These are phyloP conservation scores for Kwoniella sp. DNA, from an alignment of 768 basidiomycete genomes.

Conservation along the genomic window DNA sequence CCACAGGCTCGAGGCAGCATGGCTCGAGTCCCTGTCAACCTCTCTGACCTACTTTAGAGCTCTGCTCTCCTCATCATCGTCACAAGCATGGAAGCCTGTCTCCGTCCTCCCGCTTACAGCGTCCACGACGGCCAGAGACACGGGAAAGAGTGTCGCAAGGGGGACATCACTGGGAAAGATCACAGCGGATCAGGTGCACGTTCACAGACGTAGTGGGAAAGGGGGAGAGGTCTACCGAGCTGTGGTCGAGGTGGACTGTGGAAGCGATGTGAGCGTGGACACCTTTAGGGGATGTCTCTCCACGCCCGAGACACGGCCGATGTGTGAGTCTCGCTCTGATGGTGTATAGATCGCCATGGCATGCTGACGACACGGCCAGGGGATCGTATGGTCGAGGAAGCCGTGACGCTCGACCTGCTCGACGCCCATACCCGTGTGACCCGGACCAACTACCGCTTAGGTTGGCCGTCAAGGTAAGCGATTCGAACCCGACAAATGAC, in stretches of 20 bases:
- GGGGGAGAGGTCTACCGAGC: conserved; percentile 76
- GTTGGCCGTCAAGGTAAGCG: conserved; percentile 93
- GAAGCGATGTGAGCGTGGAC: conserved; percentile 56
- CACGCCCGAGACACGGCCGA: conserved; percentile 80
- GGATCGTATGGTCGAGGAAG: conserved; percentile 88
- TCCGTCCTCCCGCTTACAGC: conserved; percentile 31
- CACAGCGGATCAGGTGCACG: conserved; percentile 66
- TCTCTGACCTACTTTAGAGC: conserved; percentile 75
- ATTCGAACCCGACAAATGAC: background rate
- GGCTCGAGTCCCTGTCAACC: conserved; percentile 68
- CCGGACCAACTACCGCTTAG: conserved; percentile 85
- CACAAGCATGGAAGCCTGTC: conserved; percentile 77
- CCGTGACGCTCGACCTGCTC: conserved; percentile 75
- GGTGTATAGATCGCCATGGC: too few relatives aligned
- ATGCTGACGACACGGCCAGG: conserved; percentile 44
- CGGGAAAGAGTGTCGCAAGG: conserved; percentile 60
- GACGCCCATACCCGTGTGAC: conserved; percentile 79
- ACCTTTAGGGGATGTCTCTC: conserved; percentile 77
- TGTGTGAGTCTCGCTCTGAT: conserved; percentile 35
- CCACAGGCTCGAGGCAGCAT: conserved; percentile 70
- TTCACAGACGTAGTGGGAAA: conserved; percentile 69
- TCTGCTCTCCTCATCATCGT: conserved; percentile 65
- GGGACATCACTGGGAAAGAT: conserved; percentile 57
- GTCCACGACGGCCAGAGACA: conserved; percentile 37
- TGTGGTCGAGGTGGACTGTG: conserved; percentile 73